Percentiles rank a stretch among this genome's conserved stretches.
phyloP scores from a whole-genome alignment of 2,329 filamentous ascomycete genomes.

The Penicillium capsulatum region DNA sequence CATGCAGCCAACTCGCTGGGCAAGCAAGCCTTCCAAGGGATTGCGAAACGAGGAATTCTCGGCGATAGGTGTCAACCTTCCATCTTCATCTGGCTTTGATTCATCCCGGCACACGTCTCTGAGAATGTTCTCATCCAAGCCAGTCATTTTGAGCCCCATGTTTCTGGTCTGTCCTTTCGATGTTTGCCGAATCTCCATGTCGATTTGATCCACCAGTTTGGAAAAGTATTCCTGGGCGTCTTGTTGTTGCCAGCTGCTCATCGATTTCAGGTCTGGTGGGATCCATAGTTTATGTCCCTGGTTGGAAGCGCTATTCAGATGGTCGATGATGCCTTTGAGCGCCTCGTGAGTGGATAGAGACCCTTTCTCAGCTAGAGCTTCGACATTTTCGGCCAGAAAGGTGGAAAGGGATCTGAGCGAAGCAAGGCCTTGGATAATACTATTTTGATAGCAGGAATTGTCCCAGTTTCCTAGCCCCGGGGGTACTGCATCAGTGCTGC shows the following conservation, averaged over 20 bases:
- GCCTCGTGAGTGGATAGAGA: conserved; percentile 49
- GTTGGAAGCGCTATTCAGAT: conserved; percentile 65
- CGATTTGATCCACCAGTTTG: conserved; percentile 78
- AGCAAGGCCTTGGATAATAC: conserved; percentile 79
- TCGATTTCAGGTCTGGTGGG: conserved; percentile 74
- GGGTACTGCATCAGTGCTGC: conserved; percentile 32
- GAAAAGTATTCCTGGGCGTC: conserved; percentile 97
- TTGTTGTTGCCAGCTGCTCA: conserved; percentile 94
- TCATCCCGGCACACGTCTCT: conserved; percentile 18
- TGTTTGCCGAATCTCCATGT: conserved; percentile 65
- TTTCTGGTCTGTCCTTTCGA: conserved; percentile 43
- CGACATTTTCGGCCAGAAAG: conserved; percentile 55
- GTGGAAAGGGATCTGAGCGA: conserved; percentile 65
- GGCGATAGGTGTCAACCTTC: conserved; percentile 10
- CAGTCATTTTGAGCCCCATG: conserved; percentile 39
- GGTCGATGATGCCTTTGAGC: conserved; percentile 63
- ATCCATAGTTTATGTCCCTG: conserved; percentile 79
- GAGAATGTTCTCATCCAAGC: conserved; percentile 33
- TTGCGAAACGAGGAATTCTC: conserved; percentile 52
- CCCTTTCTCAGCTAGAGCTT: conserved; percentile 35
- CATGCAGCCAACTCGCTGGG: conserved; percentile 83
- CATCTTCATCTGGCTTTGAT: conserved; percentile 9
- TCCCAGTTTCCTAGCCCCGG: conserved; percentile 81
- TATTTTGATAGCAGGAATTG: conserved; percentile 98
- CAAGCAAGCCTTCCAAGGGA: conserved; percentile 80